These are phyloP conservation scores for Gentiana dahurica DNA, from an alignment of 257 asterid genomes.

Conservation along the genomic window DNA sequence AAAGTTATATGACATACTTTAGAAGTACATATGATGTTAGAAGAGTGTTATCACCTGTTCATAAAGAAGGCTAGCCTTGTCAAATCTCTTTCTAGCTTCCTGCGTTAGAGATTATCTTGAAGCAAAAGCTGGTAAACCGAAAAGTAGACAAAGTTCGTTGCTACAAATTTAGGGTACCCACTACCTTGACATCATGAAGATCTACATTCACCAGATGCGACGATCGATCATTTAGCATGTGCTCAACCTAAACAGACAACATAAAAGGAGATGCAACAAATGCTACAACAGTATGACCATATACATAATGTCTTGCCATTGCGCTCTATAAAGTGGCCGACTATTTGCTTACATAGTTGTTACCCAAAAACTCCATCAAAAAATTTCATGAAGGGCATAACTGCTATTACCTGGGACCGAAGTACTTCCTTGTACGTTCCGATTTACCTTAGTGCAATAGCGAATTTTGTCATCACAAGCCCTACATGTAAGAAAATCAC, in stretches of 20 bases:
- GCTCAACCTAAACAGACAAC: constrained; percentile 65
- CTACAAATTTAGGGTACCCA: constrained; percentile 2
- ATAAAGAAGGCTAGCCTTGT: constrained; percentile 92
- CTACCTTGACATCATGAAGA: constrained; percentile 95
- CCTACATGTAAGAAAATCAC: constrained; percentile 41
- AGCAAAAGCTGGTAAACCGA: constrained; percentile 11
- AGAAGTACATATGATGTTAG: neutral
- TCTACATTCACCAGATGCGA: constrained; percentile 90
- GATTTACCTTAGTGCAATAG: constrained; percentile 96
- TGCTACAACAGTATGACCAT: neutral
- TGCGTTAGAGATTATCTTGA: constrained; percentile 34
- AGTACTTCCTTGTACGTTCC: constrained; percentile 99
- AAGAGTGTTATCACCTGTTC: constrained; percentile 64
- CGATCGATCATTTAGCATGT: constrained; percentile 81
- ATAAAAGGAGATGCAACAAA: neutral
- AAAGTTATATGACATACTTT: too few relatives aligned
- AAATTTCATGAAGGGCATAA: neutral
- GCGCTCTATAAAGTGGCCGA: too few relatives aligned
- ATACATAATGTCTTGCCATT: too few relatives aligned
- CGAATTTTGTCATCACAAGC: constrained; percentile 96
- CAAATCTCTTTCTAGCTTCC: constrained; percentile 98
- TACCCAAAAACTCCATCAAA: too few relatives aligned
- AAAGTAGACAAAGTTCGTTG: constrained; percentile 1
- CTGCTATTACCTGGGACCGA: constrained; percentile 80
- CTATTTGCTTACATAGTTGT: too few relatives aligned